Percentiles rank a stretch among this genome's conserved stretches.
Evolutionary conservation across 768 basidiomycete genomes (phyloP).

Genomic region (Lepiota brunneoincarnata): DNA sequence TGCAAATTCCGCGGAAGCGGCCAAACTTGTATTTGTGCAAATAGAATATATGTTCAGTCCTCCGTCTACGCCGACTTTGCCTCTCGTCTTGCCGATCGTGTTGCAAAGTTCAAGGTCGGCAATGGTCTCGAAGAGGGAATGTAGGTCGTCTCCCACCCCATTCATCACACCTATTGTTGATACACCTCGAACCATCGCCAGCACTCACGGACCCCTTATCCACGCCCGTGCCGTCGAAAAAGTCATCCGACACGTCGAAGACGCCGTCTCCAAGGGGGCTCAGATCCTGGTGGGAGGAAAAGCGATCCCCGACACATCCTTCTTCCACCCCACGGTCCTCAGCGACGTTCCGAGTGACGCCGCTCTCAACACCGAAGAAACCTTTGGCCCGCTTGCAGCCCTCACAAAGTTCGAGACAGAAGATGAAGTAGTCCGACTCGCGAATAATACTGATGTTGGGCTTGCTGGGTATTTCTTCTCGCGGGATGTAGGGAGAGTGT

Average conservation of each 20-base stretch:
- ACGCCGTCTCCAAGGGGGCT: conserved; percentile 84
- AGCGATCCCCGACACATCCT: conserved; percentile 52
- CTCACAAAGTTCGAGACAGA: conserved; percentile 91
- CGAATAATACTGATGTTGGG: conserved; percentile 81
- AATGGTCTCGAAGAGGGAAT: conserved; percentile 77
- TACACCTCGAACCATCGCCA: conserved; percentile 21
- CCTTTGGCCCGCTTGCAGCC: conserved; percentile 91
- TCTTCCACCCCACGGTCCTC: conserved; percentile 88
- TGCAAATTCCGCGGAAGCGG: conserved; percentile 83
- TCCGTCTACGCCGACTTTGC: conserved; percentile 92
- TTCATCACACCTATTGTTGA: background rate
- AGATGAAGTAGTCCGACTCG: conserved; percentile 84
- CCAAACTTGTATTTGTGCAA: conserved; percentile 87
- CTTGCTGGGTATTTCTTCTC: conserved; percentile 94
- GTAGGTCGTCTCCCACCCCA: conserved; percentile 38
- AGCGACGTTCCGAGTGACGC: conserved; percentile 75
- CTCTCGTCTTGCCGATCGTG: conserved; percentile 77
- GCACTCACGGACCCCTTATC: conserved; percentile 95
- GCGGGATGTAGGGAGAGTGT: conserved; percentile 81
- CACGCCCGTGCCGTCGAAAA: conserved; percentile 85
- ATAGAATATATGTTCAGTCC: conserved; percentile 91
- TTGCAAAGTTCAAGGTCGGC: conserved; percentile 83
- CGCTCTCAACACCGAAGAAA: conserved; percentile 77
- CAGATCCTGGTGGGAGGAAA: conserved; percentile 90
- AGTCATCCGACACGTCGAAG: conserved; percentile 81